Conservation (phyloP, 2,329 filamentous ascomycete species). For the Fusarium anthophilum region DNA sequence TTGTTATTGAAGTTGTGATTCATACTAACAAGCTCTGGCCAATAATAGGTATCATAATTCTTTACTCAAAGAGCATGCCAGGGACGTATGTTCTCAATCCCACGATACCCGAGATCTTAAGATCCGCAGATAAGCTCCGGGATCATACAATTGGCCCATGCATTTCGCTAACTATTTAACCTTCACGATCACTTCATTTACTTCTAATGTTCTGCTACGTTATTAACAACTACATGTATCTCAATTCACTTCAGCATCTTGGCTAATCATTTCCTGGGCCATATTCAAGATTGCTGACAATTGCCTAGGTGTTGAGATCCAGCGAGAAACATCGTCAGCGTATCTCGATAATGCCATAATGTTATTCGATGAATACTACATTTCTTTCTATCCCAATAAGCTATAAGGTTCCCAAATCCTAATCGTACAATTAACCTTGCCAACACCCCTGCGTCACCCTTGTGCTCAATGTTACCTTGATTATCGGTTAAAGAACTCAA, state of each 20-base stretch:
- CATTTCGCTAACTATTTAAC: no score
- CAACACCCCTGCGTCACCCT: background rate
- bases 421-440: rapidly evolving
- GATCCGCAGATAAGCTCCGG: background rate
- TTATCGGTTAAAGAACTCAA: background rate
- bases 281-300: background rate
- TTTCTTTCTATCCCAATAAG: background rate
- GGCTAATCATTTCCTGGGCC: rapidly evolving
- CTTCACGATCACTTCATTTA: background rate
- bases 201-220: rapidly evolving
- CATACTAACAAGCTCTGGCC: rapidly evolving
- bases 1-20: rapidly evolving
- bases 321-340: rapidly evolving
- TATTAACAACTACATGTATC: background rate
- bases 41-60: rapidly evolving
- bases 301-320: rapidly evolving
- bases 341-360: background rate
- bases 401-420: no score
- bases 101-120: background rate
- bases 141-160: background rate
- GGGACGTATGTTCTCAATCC: background rate
- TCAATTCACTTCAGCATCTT: rapidly evolving
- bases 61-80: rapidly evolving
- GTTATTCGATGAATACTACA: rapidly evolving
- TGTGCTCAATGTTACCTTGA: no score